phyloP scores from a whole-genome alignment of 805 yeast species.

The Zygosaccharomyces siamensis region DNA sequence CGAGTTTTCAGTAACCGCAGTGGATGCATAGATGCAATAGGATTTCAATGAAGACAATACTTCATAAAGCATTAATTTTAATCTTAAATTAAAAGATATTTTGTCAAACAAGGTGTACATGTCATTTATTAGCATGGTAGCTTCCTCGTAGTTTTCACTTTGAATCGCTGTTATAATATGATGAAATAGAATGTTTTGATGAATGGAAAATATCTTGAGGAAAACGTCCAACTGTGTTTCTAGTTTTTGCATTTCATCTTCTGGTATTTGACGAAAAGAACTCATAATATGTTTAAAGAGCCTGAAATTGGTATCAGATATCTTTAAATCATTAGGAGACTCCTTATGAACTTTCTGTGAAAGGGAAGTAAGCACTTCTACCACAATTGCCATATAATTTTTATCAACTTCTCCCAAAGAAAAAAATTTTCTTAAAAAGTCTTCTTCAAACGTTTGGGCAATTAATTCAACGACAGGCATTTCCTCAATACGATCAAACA shows the following conservation, averaged over 20 bases:
- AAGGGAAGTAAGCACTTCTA: conserved; percentile 23
- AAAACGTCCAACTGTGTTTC: conserved; percentile 20
- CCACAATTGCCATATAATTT: conserved; percentile 17
- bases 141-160: conserved; percentile 4
- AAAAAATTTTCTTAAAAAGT: conserved; percentile 24
- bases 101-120: conserved; percentile 26
- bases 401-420: conserved; percentile 4
- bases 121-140: conserved; percentile 14
- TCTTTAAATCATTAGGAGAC: conserved; percentile 6
- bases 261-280: conserved; percentile 13
- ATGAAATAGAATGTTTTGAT: conserved; percentile 25
- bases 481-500: conserved; percentile 25
- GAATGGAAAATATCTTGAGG: conserved; percentile 30
- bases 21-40: conserved; percentile 23
- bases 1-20: conserved; percentile 12
- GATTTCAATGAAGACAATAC: conserved; percentile 30
- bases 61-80: conserved; percentile 32
- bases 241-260: conserved; percentile 7
- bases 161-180: conserved; percentile 16
- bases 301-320: conserved; percentile 15
- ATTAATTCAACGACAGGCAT: conserved; percentile 11
- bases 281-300: conserved; percentile 15
- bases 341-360: conserved; percentile 20
- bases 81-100: conserved; percentile 24
- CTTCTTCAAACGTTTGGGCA: conserved; percentile 22